Evolutionary conservation across 2,329 filamentous ascomycete species (phyloP).

Genomic region (Verticillium klebahnii): DNA sequence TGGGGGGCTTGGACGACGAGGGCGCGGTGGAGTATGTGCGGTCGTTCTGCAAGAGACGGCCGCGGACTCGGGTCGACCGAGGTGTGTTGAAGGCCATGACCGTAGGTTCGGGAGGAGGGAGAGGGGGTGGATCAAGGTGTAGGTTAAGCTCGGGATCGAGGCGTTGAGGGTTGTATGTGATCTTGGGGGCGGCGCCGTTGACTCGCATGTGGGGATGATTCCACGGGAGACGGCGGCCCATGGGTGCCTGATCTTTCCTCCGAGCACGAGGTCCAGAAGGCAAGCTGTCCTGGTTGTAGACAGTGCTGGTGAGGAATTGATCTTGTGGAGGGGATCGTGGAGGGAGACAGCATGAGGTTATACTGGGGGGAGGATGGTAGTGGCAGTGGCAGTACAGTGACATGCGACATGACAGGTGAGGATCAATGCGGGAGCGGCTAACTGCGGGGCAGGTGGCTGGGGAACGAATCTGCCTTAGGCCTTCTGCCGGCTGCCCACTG

Average conservation of each 20-base stretch:
- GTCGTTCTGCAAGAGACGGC: constrained; percentile 5
- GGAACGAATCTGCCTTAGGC: not conserved
- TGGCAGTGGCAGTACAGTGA: not conserved
- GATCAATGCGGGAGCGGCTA: not conserved
- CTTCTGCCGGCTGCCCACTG: not conserved
- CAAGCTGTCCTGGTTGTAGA: not conserved
- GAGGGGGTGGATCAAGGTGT: not conserved
- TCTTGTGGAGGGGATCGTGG: not conserved
- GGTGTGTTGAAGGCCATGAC: constrained; percentile 6
- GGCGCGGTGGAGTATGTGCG: constrained; percentile 1
- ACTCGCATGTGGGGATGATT: constrained; percentile 9
- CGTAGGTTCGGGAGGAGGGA: not conserved
- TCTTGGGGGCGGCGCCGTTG: not conserved
- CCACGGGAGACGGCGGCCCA: constrained; percentile 11
- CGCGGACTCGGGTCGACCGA: constrained; percentile 3
- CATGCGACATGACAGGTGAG: not conserved
- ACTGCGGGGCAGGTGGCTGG: not conserved
- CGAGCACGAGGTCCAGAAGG: not conserved
- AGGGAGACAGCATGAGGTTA: not conserved
- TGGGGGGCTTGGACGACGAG: not conserved
- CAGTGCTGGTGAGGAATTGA: not conserved
- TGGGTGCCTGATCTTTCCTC: not conserved
- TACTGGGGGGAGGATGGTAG: not conserved
- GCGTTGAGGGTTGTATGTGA: not conserved
- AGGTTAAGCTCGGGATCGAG: not conserved